A percentile compares a stretch with the other conserved stretches of the same genome.
phyloP scores from a whole-genome alignment of 108 stramenopile species.

The Pseudonitzschia delicatissima region DNA sequence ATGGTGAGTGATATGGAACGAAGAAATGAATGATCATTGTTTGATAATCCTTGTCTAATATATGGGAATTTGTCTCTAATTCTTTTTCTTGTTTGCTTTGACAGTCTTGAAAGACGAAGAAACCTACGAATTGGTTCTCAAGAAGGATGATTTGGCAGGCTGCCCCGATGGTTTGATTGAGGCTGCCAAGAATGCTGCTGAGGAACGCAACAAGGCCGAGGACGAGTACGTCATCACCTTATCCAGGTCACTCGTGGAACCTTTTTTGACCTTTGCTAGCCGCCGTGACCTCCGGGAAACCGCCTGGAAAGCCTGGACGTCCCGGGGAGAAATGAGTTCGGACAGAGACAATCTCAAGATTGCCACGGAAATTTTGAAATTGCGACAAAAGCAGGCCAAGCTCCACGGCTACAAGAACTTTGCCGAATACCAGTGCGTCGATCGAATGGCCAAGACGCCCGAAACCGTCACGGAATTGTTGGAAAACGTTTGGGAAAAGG shows the following conservation, averaged over 20 bases:
- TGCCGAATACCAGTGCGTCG: conserved; percentile 67
- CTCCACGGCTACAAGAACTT: conserved; percentile 56
- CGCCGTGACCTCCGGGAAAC: conserved; percentile 58
- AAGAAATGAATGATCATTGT: no score
- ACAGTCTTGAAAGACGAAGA: conserved; percentile 67
- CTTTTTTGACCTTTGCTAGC: conserved; percentile 57
- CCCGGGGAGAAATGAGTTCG: conserved; percentile 52
- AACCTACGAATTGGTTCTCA: conserved; percentile 54
- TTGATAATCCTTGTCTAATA: no score
- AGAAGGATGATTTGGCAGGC: conserved; percentile 47
- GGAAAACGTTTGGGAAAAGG: conserved; percentile 67
- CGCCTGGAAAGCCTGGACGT: conserved; percentile 60
- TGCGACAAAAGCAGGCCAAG: conserved; percentile 55
- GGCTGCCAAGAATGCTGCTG: conserved; percentile 62
- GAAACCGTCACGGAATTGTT: conserved; percentile 60
- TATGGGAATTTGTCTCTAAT: no score
- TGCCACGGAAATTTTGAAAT: conserved; percentile 54
- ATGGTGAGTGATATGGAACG: conserved; percentile 32
- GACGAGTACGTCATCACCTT: conserved; percentile 71
- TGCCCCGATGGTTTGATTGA: conserved; percentile 63
- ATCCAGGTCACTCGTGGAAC: conserved; percentile 68
- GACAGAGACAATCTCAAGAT: conserved; percentile 63
- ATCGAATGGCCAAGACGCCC: conserved; percentile 78
- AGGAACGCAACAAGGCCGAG: conserved; percentile 48
- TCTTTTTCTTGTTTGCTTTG: no score